phyloP scores from a whole-genome alignment of 306 rosid genomes.

The Corylus avellana region DNA sequence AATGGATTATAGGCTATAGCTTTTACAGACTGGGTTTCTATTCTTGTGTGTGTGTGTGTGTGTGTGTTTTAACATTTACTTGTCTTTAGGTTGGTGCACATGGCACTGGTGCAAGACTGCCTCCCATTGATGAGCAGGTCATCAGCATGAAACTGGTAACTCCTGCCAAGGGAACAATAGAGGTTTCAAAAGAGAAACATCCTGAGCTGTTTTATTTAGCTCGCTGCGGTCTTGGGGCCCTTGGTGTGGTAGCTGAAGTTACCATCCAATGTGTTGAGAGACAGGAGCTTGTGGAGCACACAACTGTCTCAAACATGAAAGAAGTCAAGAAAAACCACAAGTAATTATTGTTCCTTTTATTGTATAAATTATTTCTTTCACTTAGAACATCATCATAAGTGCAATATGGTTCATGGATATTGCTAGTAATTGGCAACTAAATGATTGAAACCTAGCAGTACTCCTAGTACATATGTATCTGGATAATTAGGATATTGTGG shows the following conservation, averaged over 20 bases:
- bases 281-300: slow-evolving; percentile 97
- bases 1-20: background rate
- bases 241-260: slow-evolving; percentile 98
- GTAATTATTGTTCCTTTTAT: slow-evolving; percentile 41
- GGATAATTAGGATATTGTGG: background rate
- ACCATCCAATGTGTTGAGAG: slow-evolving; percentile 97
- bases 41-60: background rate
- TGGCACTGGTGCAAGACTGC: slow-evolving; percentile 94
- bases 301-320: slow-evolving; percentile 63
- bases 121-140: slow-evolving; percentile 97
- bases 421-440: slow-evolving; percentile 13
- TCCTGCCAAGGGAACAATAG: slow-evolving; percentile 91
- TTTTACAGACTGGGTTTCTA: background rate
- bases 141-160: slow-evolving; percentile 87
- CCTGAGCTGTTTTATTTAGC: slow-evolving; percentile 93
- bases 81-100: slow-evolving; percentile 93
- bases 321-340: slow-evolving; percentile 95
- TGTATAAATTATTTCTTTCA: slow-evolving; percentile 3
- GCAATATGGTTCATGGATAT: background rate
- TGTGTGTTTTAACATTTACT: background rate
- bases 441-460: slow-evolving; percentile 8
- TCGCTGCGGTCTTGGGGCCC: slow-evolving; percentile 96
- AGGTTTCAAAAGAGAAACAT: slow-evolving; percentile 77
- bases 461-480: background rate
- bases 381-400: background rate